phyloP scores from a whole-genome alignment of 768 basidiomycete genomes.

The Dendrothele bispora region DNA sequence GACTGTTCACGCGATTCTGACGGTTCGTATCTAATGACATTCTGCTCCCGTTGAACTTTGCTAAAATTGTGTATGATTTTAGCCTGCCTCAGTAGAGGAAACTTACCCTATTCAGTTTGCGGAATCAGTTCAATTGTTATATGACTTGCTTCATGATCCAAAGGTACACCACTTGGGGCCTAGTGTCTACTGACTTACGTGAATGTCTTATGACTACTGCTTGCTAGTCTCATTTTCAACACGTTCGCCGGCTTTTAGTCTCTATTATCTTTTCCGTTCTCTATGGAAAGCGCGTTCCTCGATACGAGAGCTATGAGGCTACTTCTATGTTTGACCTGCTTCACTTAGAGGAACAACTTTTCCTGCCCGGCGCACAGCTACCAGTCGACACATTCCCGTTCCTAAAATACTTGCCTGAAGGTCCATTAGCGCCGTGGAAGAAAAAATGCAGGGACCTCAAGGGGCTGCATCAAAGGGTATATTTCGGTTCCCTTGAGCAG shows the following conservation, averaged over 20 bases:
- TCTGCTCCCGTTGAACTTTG: constrained; percentile 18
- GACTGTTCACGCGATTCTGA: constrained; percentile 17
- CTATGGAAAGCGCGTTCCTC: constrained; percentile 30
- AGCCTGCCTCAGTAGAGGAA: too few relatives aligned
- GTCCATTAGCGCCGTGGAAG: constrained; percentile 37
- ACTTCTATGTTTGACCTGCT: constrained; percentile 25
- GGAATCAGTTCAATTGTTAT: constrained; percentile 24
- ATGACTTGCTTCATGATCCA: constrained; percentile 22
- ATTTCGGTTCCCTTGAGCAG: constrained; percentile 26
- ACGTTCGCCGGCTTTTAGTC: constrained; percentile 26
- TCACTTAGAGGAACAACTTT: constrained; percentile 21
- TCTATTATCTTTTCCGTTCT: constrained; percentile 30
- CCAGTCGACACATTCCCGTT: constrained; percentile 35
- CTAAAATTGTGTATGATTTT: too few relatives aligned
- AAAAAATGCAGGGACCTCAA: constrained; percentile 17
- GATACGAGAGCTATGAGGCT: constrained; percentile 21
- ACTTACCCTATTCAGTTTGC: too few relatives aligned
- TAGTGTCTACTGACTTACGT: not conserved
- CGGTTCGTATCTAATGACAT: constrained; percentile 14
- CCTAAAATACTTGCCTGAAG: constrained; percentile 30
- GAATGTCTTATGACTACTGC: too few relatives aligned
- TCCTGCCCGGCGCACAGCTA: constrained; percentile 33
- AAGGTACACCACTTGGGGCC: too few relatives aligned
- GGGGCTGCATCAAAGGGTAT: constrained; percentile 25
- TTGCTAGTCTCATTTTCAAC: constrained; percentile 27